A percentile compares a stretch with the other conserved stretches of the same genome.
These are phyloP conservation scores for Yamadazyma kitorensis DNA, from an alignment of 805 yeast genomes.

Conservation along the genomic window DNA sequence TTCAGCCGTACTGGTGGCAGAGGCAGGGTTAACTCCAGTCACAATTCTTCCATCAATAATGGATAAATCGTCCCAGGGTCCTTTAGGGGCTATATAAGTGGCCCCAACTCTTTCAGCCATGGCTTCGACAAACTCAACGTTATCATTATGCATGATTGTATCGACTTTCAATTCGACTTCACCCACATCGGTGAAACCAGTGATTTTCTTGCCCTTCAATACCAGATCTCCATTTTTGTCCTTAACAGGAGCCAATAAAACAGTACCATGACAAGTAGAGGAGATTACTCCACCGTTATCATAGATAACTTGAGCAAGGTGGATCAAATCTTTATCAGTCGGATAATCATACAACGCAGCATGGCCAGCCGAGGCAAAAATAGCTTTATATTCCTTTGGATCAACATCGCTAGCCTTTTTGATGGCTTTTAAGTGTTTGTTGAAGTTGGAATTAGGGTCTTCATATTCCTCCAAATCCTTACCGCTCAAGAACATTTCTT, in stretches of 20 bases:
- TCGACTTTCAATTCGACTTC: slow-evolving; percentile 33
- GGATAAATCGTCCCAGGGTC: slow-evolving; percentile 52
- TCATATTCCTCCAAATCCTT: slow-evolving; percentile 42
- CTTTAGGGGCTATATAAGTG: slow-evolving; percentile 42
- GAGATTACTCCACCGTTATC: slow-evolving; percentile 52
- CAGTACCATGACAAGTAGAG: slow-evolving; percentile 70
- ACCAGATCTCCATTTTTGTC: slow-evolving; percentile 42
- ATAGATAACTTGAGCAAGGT: slow-evolving; percentile 46
- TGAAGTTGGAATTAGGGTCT: slow-evolving; percentile 38
- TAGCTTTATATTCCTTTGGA: slow-evolving; percentile 48
- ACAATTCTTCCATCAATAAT: slow-evolving; percentile 57
- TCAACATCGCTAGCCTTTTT: slow-evolving; percentile 51
- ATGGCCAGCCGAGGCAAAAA: slow-evolving; percentile 68
- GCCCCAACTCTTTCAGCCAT: slow-evolving; percentile 42
- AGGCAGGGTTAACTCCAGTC: slow-evolving; percentile 64
- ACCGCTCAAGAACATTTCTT: slow-evolving; percentile 34
- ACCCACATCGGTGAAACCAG: slow-evolving; percentile 61
- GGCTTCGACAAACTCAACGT: slow-evolving; percentile 35
- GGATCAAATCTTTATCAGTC: slow-evolving; percentile 45
- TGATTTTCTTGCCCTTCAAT: slow-evolving; percentile 50
- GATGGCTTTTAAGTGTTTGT: slow-evolving; percentile 34
- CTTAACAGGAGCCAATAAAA: slow-evolving; percentile 47
- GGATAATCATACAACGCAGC: slow-evolving; percentile 60
- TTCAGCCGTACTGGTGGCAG: slow-evolving; percentile 49
- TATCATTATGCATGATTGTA: slow-evolving; percentile 17